Base-by-base conservation (phyloP, 805 yeast genomes). In the Spathaspora hagerdaliae region DNA sequence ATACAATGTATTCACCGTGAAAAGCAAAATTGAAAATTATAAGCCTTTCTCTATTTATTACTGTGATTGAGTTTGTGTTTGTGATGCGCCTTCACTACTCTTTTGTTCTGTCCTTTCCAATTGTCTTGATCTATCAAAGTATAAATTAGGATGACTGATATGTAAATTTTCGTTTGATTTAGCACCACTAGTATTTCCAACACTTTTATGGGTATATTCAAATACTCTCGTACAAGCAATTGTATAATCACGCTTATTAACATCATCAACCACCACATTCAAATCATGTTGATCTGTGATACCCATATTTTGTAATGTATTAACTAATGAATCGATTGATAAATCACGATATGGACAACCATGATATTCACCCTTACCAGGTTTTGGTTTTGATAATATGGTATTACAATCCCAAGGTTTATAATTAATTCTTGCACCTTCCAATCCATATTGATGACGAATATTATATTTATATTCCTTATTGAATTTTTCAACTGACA, bases 331-430 rank as follows among this genome's bases (percentile, higher is more conserved):
- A 38, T 87, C 95, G n/a, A 78, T 60, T 10, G 78, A 73, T 56
- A 86, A 69, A 56, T 86, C 92, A 44, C 96, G 72, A 65, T 87
- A 94, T 5, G 98, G 97, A 64, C 98, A 92, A 2, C 99, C 99
- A 60, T 92, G 97, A 48, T 69, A 77, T 53, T 91, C 96, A 36
- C 74, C 76, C 40, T 76, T 73, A 39, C 73, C 67, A 0, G 96
- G 90, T 51, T 82, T 77, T 7, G 89, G 88, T 53, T 83, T 83
- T 27, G 81, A 73, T 47, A 88, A 64, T 36, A 94, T 88, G 1
- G 84, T 81, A 35, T 81, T 78, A 69, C 97, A 94, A 59, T 83
- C 86, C 84, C 85, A 79, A 3, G 98, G 96, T 56, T 79, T 79
- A 65, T 89, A 90, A 55, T 89, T 87, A 56, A 81, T 85, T 49